Evolutionary conservation across 768 basidiomycete species (phyloP).

Genomic region (Auricularia sp.): DNA sequence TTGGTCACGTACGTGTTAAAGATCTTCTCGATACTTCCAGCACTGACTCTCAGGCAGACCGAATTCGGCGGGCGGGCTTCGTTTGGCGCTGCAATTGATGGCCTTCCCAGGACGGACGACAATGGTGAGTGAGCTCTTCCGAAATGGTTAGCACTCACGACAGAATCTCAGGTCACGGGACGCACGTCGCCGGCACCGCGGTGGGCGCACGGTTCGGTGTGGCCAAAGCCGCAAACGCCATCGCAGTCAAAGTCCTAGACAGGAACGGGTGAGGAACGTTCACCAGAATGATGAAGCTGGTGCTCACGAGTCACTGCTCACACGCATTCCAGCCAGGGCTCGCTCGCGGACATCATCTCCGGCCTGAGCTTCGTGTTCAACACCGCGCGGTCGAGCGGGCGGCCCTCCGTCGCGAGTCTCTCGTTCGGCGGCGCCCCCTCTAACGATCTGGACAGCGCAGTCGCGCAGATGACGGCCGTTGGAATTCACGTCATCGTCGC

Average conservation of each 20-base stretch:
- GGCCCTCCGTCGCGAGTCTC: slow-evolving; percentile 3
- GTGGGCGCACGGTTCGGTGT: slow-evolving; percentile 20
- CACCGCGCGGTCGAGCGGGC: slow-evolving; percentile 8
- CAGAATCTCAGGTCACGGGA: slow-evolving; percentile 28
- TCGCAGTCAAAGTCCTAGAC: slow-evolving; percentile 8
- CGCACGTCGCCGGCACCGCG: slow-evolving; percentile 21
- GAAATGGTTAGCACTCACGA: not conserved
- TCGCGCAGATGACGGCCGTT: slow-evolving; percentile 4
- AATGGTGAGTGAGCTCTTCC: slow-evolving; percentile 1
- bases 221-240: slow-evolving; percentile 7
- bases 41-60: slow-evolving; percentile 11
- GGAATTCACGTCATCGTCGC: slow-evolving; percentile 26
- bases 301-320: not conserved
- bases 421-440: not conserved
- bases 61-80: slow-evolving; percentile 34
- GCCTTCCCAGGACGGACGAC: slow-evolving; percentile 5
- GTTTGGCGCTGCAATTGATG: slow-evolving; percentile 32
- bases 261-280: slow-evolving; percentile 17
- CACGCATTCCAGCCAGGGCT: not conserved
- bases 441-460: slow-evolving; percentile 7
- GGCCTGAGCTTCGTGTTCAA: slow-evolving; percentile 25
- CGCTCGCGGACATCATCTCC: slow-evolving; percentile 14
- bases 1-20: slow-evolving; percentile 11
- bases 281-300: not conserved
- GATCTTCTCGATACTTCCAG: not conserved